Conservation (phyloP, 2,329 filamentous ascomycete species). For the Apiospora marii region DNA sequence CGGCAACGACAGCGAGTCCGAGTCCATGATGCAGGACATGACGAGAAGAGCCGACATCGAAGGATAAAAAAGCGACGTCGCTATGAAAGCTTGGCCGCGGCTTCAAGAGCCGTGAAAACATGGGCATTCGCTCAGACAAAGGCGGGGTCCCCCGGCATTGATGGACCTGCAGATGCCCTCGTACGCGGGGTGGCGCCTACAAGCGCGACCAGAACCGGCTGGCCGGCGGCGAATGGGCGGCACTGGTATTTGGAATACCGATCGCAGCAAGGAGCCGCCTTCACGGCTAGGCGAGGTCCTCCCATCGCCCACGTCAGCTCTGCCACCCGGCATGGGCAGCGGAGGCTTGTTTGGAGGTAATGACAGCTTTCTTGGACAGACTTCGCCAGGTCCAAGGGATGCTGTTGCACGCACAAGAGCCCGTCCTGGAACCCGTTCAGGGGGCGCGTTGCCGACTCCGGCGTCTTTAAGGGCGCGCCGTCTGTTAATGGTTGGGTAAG, state of each 20-base stretch:
- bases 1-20: slow-evolving; percentile 27
- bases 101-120: neutral
- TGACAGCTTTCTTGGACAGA: slow-evolving; percentile 55
- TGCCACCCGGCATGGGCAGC: slow-evolving; percentile 48
- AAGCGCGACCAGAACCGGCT: no score
- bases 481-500: no score
- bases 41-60: no score
- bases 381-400: slow-evolving; percentile 54
- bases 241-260: slow-evolving; percentile 81
- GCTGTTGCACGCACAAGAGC: no score
- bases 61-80: no score
- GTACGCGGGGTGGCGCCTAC: slow-evolving; percentile 54
- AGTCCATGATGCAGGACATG: slow-evolving; percentile 25
- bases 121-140: neutral
- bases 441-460: no score
- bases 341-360: slow-evolving; percentile 57
- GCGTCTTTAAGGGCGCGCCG: no score
- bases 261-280: slow-evolving; percentile 76
- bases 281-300: slow-evolving; percentile 77
- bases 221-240: slow-evolving; percentile 42
- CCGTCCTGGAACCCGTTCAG: no score
- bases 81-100: neutral
- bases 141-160: slow-evolving; percentile 11
- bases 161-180: slow-evolving; percentile 41
- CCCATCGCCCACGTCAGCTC: slow-evolving; percentile 74